Evolutionary conservation across 495 filamentous ascomycete genomes (phyloP).

Genomic region (Annulohypoxylon maeteangense): DNA sequence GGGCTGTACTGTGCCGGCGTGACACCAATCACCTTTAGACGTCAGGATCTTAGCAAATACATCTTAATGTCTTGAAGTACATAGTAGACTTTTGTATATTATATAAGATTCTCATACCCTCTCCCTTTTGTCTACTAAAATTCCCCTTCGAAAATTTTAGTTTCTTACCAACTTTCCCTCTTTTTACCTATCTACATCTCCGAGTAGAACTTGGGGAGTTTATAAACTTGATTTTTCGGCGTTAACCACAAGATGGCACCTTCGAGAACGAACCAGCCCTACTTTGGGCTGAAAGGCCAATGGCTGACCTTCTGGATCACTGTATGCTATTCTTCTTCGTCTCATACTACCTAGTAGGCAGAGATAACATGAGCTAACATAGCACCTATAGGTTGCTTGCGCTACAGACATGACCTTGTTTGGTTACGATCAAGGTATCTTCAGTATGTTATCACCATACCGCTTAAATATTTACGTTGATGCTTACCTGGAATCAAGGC

Average conservation of each 20-base stretch:
- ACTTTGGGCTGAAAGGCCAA: constrained; percentile 66
- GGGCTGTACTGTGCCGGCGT: constrained; percentile 14
- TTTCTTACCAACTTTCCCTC: background rate
- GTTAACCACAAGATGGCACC: constrained; percentile 21
- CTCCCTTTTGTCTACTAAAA: background rate
- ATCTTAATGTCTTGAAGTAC: background rate
- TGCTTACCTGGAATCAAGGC: constrained; percentile 46
- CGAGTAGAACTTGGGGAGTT: constrained; percentile 10
- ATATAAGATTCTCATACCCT: constrained; percentile 21
- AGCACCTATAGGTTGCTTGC: constrained; percentile 56
- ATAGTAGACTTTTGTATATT: constrained; percentile 5
- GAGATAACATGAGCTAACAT: background rate
- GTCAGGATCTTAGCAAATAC: constrained; percentile 8
- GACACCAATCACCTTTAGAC: constrained; percentile 7
- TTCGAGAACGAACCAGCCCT: constrained; percentile 54
- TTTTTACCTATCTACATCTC: background rate
- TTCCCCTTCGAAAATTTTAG: constrained; percentile 10
- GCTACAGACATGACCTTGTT: constrained; percentile 69
- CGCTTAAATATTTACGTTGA: constrained; percentile 5
- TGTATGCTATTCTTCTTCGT: constrained; percentile 43
- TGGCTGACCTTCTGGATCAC: constrained; percentile 70
- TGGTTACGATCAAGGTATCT: constrained; percentile 66
- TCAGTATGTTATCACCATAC: constrained; percentile 28
- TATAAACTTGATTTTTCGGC: background rate
- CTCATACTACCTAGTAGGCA: no score